phyloP scores from a whole-genome alignment of 495 filamentous ascomycete species.

The Thermothielavioides terrestris region DNA sequence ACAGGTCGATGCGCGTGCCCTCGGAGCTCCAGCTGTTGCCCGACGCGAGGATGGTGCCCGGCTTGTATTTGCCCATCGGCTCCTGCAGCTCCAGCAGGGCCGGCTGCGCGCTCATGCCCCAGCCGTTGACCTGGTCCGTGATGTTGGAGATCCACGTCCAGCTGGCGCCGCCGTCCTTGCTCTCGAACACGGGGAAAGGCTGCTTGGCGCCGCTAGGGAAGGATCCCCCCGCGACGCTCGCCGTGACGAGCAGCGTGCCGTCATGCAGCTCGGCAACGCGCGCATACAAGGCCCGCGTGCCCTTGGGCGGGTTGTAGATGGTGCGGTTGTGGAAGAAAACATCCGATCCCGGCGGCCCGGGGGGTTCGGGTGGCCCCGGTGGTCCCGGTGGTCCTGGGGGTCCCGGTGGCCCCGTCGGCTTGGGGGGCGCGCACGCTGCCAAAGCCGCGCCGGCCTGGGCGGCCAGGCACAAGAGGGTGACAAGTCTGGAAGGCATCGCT shows the following conservation, averaged over 20 bases:
- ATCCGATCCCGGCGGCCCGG: too few relatives aligned
- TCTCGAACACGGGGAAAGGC: conserved; percentile 59
- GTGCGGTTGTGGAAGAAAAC: conserved; percentile 29
- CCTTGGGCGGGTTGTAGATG: conserved; percentile 35
- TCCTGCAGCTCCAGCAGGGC: conserved; percentile 53
- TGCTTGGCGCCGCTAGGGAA: conserved; percentile 46
- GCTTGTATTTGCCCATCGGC: conserved; percentile 44
- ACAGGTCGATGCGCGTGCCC: conserved; percentile 57
- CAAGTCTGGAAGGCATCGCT: neutral
- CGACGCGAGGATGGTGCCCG: conserved; percentile 53
- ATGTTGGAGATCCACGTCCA: conserved; percentile 56
- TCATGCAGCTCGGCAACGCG: conserved; percentile 42
- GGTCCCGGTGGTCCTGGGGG: neutral
- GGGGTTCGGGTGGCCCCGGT: conserved; percentile 1
- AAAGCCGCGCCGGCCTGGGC: neutral
- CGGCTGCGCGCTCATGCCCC: conserved; percentile 60
- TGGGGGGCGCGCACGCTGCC: too few relatives aligned
- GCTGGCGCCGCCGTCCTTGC: conserved; percentile 49
- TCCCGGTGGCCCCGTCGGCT: too few relatives aligned
- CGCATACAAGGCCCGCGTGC: conserved; percentile 41
- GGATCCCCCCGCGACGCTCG: conserved; percentile 57
- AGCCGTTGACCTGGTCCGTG: conserved; percentile 53
- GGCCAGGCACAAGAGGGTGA: neutral
- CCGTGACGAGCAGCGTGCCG: conserved; percentile 52
- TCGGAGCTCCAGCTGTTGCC: conserved; percentile 51